These are phyloP conservation scores for Sporothrix curviconia DNA, from an alignment of 2,329 filamentous ascomycete genomes.

Conservation along the genomic window DNA sequence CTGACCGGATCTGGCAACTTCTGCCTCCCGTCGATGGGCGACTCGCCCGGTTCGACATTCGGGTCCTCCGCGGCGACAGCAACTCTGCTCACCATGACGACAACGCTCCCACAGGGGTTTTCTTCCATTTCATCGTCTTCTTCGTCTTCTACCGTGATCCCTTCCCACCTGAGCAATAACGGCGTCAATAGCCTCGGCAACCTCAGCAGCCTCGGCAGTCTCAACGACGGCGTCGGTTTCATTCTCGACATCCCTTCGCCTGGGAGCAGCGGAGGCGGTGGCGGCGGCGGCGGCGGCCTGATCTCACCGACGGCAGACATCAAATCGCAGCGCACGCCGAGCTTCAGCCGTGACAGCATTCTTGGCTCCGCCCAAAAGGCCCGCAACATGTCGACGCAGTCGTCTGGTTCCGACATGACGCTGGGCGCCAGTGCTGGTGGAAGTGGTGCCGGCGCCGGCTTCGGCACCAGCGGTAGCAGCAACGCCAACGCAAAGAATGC, in stretches of 20 bases:
- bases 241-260: constrained; percentile 42
- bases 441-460: not conserved
- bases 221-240: constrained; percentile 36
- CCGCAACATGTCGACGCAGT: constrained; percentile 46
- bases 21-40: constrained; percentile 44
- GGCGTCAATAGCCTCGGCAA: constrained; percentile 21
- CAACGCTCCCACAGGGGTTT: constrained; percentile 35
- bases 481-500: not conserved
- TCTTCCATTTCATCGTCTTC: constrained; percentile 29
- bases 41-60: constrained; percentile 42
- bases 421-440: not conserved
- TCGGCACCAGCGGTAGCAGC: not conserved
- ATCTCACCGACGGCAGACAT: constrained; percentile 44
- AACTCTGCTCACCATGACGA: constrained; percentile 24
- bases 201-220: constrained; percentile 28
- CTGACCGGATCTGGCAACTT: constrained; percentile 33
- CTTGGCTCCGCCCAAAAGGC: constrained; percentile 46
- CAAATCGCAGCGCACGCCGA: constrained; percentile 42
- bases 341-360: constrained; percentile 50
- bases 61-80: constrained; percentile 21
- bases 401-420: constrained; percentile 30
- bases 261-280: constrained; percentile 29
- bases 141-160: not conserved
- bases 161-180: not conserved
- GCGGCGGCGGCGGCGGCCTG: constrained; percentile 26